These are phyloP conservation scores for Wickerhamiella shivajii DNA, from an alignment of 805 yeast species.

Conservation along the genomic window DNA sequence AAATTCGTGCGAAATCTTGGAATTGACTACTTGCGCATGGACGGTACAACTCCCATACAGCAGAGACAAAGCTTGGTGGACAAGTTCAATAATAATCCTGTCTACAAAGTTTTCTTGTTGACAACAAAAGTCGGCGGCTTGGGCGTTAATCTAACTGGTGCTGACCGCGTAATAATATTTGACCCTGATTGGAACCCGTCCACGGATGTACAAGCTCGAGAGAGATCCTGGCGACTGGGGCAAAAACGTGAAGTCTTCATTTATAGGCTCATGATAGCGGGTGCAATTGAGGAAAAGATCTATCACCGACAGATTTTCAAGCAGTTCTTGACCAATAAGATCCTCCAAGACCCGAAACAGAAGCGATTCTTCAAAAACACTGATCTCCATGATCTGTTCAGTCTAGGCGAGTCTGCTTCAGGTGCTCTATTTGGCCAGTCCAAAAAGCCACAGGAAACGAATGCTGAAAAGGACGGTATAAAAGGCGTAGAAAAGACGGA, in stretches of 20 bases:
- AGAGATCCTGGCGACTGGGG: slow-evolving; percentile 93
- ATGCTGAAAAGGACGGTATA: slow-evolving; percentile 15
- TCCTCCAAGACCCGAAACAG: slow-evolving; percentile 89
- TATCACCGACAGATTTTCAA: slow-evolving; percentile 95
- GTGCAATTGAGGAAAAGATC: slow-evolving; percentile 91
- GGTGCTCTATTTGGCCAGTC: slow-evolving; percentile 45
- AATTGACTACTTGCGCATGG: slow-evolving; percentile 67
- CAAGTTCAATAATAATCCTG: slow-evolving; percentile 48
- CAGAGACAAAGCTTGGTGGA: slow-evolving; percentile 71
- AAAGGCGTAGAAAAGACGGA: slow-evolving; percentile 17
- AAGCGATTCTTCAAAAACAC: slow-evolving; percentile 82
- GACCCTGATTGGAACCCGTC: slow-evolving; percentile 99
- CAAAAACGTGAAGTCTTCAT: slow-evolving; percentile 86
- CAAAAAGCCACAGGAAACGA: slow-evolving; percentile 23
- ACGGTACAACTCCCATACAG: slow-evolving; percentile 76
- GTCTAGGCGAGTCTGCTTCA: slow-evolving; percentile 58
- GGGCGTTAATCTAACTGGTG: slow-evolving; percentile 89
- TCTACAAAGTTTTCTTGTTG: slow-evolving; percentile 52
- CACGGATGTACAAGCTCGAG: slow-evolving; percentile 92
- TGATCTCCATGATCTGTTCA: slow-evolving; percentile 79
- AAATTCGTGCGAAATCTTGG: slow-evolving; percentile 36
- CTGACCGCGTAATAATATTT: slow-evolving; percentile 81
- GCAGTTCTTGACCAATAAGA: slow-evolving; percentile 84
- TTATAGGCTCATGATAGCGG: slow-evolving; percentile 83
- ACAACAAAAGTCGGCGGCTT: slow-evolving; percentile 95